Conservation (phyloP, 2,329 filamentous ascomycete species). For the Beauveria australis region DNA sequence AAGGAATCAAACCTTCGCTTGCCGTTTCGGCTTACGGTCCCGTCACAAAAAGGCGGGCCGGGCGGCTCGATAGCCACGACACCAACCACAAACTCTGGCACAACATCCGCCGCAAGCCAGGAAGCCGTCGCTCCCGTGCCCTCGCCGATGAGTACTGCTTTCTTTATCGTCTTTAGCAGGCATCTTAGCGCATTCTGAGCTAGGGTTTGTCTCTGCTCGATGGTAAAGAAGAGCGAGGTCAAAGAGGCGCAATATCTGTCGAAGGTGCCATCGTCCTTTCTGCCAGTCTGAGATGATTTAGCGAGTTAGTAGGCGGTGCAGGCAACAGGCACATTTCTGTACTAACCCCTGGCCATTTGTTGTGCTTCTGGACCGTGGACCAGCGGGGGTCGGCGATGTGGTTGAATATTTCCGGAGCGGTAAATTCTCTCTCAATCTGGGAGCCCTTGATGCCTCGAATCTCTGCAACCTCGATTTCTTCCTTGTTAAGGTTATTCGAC, state of each 20-base stretch:
- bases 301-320: neutral
- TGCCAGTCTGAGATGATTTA: slow-evolving; percentile 21
- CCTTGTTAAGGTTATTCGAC: slow-evolving; percentile 19
- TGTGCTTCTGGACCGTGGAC: slow-evolving; percentile 21
- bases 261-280: slow-evolving; percentile 37
- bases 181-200: slow-evolving; percentile 29
- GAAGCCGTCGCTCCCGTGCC: slow-evolving; percentile 38
- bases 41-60: slow-evolving; percentile 40
- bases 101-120: slow-evolving; percentile 40
- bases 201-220: slow-evolving; percentile 22
- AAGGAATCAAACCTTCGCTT: slow-evolving; percentile 15
- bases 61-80: slow-evolving; percentile 45
- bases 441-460: slow-evolving; percentile 15
- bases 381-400: slow-evolving; percentile 12
- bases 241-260: slow-evolving; percentile 38
- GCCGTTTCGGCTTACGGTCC: neutral
- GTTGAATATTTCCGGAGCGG: slow-evolving; percentile 19
- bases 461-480: slow-evolving; percentile 13
- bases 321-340: too few relatives aligned
- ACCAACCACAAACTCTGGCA: slow-evolving; percentile 37
- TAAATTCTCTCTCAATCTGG: slow-evolving; percentile 24
- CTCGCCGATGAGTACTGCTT: slow-evolving; percentile 39
- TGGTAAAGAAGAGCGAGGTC: slow-evolving; percentile 25
- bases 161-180: slow-evolving; percentile 35
- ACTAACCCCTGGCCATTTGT: slow-evolving; percentile 32